Conservation (phyloP, 352 stramenopile genomes). For the Globisporangium canariense region DNA sequence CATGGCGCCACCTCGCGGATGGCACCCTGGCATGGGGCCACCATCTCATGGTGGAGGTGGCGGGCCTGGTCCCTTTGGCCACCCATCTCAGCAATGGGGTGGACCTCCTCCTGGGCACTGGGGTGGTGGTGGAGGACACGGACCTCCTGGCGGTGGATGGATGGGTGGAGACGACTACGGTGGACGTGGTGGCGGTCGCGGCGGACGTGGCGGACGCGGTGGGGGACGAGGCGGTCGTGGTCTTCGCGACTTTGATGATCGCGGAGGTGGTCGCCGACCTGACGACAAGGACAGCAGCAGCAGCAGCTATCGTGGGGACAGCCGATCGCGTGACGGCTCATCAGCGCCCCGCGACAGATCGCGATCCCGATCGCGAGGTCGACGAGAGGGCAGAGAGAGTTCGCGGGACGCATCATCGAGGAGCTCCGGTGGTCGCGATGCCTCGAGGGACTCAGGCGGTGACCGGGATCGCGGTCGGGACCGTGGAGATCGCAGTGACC, state of each 20-base stretch:
- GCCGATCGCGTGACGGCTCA: conserved; percentile 37
- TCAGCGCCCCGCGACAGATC: conserved; percentile 42
- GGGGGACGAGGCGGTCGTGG: conserved; percentile 17
- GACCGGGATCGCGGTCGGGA: conserved; percentile 25
- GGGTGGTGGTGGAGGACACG: conserved; percentile 38
- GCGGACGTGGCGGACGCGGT: conserved; percentile 26
- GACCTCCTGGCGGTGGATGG: conserved; percentile 39
- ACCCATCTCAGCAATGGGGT: conserved; percentile 36
- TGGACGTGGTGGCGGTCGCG: conserved; percentile 28
- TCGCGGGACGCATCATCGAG: conserved; percentile 10
- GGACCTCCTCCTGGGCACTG: conserved; percentile 41
- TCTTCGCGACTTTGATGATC: conserved; percentile 38
- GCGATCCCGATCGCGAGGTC: conserved; percentile 41
- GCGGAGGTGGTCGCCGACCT: conserved; percentile 31
- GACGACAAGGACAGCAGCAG: conserved; percentile 30
- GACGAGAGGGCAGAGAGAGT: conserved; percentile 21
- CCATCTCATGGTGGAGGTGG: conserved; percentile 21
- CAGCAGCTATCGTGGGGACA: conserved; percentile 18
- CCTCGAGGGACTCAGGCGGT: conserved; percentile 15
- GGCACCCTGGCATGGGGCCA: conserved; percentile 71
- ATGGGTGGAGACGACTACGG: conserved; percentile 33
- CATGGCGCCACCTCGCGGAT: conserved; percentile 60
- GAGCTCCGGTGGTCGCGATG: conserved; percentile 17
- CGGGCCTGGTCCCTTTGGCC: conserved; percentile 26
- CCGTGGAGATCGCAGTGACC: conserved; percentile 23